phyloP scores from a whole-genome alignment of 441 rosid species.

The Arabidopsis hybrid region DNA sequence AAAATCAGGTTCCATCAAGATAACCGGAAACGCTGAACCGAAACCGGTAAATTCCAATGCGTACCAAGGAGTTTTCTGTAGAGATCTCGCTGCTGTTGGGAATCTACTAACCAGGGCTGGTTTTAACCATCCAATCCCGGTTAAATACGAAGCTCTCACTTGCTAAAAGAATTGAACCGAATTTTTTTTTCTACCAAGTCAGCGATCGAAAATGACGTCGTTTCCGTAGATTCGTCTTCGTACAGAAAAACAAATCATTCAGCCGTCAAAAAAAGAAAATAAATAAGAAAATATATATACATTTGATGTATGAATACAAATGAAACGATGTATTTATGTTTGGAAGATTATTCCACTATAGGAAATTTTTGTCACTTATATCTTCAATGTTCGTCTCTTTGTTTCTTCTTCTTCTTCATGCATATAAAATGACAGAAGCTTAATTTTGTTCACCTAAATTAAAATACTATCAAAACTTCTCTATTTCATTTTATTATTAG shows the following conservation, averaged over 20 bases:
- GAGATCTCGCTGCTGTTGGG: slow-evolving; percentile 77
- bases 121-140: slow-evolving; percentile 73
- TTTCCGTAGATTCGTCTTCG: slow-evolving; percentile 50
- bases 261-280: not conserved
- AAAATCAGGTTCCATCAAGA: not conserved
- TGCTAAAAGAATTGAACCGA: slow-evolving; percentile 56
- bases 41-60: slow-evolving; percentile 43
- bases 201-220: slow-evolving; percentile 13
- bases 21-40: slow-evolving; percentile 15
- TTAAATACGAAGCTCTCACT: slow-evolving; percentile 83
- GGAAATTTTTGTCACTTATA: slow-evolving; percentile 70
- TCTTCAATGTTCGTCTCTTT: slow-evolving; percentile 23
- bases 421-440: slow-evolving; percentile 10
- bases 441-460: slow-evolving; percentile 10
- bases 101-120: slow-evolving; percentile 76
- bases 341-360: slow-evolving; percentile 39
- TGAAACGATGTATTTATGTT: slow-evolving; percentile 20
- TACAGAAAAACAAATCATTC: slow-evolving; percentile 45
- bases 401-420: not conserved
- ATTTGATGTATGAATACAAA: slow-evolving; percentile 22
- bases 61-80: slow-evolving; percentile 87
- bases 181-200: slow-evolving; percentile 10
- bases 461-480: not conserved
- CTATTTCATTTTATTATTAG: not conserved
- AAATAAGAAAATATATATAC: not conserved